Conservation (phyloP, 441 rosid genomes). For the Breynia disticha region DNA sequence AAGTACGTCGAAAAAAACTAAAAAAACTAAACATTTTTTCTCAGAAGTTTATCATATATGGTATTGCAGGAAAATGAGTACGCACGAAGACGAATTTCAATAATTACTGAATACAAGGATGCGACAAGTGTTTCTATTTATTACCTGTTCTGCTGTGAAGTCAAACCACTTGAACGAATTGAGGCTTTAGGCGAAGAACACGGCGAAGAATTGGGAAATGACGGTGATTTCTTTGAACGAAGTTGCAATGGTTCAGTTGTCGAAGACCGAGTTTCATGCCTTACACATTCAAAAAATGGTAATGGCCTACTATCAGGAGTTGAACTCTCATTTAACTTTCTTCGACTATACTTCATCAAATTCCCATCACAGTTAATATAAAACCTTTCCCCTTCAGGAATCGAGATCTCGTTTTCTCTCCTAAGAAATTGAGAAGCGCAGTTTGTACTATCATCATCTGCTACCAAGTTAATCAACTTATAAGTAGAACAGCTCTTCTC, state of each 20-base stretch:
- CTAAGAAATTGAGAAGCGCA: background rate
- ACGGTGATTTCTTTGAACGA: background rate
- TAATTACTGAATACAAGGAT: too few species aligned
- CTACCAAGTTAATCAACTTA: constrained; percentile 20
- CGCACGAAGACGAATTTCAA: too few species aligned
- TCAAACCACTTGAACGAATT: too few species aligned
- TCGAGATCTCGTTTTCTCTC: background rate
- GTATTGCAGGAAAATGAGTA: too few species aligned
- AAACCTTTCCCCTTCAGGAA: background rate
- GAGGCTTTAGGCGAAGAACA: too few species aligned
- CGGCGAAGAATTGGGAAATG: too few species aligned
- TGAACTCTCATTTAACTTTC: background rate
- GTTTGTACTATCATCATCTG: constrained; percentile 8
- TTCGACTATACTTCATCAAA: background rate
- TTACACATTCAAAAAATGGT: background rate
- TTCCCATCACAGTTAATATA: background rate
- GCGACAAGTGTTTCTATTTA: too few species aligned
- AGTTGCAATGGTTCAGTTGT: background rate
- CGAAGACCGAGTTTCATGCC: background rate
- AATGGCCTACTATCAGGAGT: background rate
- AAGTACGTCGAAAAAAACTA: too few species aligned
- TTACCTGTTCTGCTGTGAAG: too few species aligned
- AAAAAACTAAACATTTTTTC: too few species aligned
- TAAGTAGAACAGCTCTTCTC: constrained; percentile 21
- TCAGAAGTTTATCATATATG: too few species aligned